Evolutionary conservation across 176 grass and related monocot species (phyloP).

Genomic region (Carex littledalei): DNA sequence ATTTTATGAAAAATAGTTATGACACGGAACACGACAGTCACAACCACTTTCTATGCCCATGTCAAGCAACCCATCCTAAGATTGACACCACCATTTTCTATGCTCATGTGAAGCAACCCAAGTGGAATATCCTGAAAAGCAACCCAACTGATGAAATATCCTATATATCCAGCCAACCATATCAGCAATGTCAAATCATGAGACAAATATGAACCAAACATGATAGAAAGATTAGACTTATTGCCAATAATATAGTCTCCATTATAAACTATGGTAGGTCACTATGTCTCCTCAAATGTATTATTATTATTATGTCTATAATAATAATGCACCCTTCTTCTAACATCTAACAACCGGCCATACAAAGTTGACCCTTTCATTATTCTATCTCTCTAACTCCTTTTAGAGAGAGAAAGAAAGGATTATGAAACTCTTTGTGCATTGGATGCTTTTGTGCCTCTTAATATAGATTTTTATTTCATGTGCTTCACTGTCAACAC

Average conservation of each 20-base stretch:
- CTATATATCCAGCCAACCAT: not conserved
- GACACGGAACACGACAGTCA: too few species aligned
- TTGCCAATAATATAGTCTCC: constrained; percentile 7
- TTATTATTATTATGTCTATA: constrained; percentile 8
- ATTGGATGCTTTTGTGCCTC: constrained; percentile 2
- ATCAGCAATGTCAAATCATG: constrained; percentile 3
- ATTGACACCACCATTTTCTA: not conserved
- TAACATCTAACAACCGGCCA: constrained; percentile 7
- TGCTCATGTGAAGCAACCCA: not conserved
- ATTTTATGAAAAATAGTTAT: too few species aligned
- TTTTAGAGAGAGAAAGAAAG: not conserved
- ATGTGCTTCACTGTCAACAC: constrained; percentile 49
- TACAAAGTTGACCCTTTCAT: constrained; percentile 16
- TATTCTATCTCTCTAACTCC: not conserved
- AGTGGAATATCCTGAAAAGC: not conserved
- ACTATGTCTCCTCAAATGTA: constrained; percentile 7
- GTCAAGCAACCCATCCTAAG: not conserved
- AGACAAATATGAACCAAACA: constrained; percentile 10
- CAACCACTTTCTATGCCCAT: not conserved
- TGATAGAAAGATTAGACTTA: constrained; percentile 8
- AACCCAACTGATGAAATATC: not conserved
- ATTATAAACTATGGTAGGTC: constrained; percentile 10
- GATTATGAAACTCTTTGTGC: not conserved
- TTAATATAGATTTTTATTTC: constrained; percentile 19
- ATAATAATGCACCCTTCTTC: not conserved